These are phyloP conservation scores for Pseudogymnoascus sp. DNA, from an alignment of 2,329 filamentous ascomycete species.

Conservation along the genomic window DNA sequence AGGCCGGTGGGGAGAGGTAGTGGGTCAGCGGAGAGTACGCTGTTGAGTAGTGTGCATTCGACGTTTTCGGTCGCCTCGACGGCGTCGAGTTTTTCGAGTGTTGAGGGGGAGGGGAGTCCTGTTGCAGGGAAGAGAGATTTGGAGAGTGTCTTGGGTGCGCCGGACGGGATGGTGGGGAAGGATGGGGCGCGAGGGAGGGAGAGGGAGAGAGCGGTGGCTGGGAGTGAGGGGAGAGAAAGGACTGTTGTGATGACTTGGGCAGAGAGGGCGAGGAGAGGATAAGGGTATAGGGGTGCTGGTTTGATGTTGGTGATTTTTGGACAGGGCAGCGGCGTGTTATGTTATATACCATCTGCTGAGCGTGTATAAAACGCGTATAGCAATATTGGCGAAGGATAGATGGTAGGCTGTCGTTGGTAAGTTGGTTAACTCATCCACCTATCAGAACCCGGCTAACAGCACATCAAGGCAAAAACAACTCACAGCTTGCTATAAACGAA, in stretches of 20 bases:
- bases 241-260: not conserved
- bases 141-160: not conserved
- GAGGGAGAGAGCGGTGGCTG: not conserved
- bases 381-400: not conserved
- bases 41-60: not conserved
- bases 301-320: not conserved
- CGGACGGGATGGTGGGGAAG: not conserved
- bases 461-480: not conserved
- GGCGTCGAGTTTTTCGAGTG: not conserved
- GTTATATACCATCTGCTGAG: not conserved
- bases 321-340: not conserved
- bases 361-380: not conserved
- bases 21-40: conserved; percentile 15
- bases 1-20: conserved; percentile 12
- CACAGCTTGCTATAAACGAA: not conserved
- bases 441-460: not conserved
- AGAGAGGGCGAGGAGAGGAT: not conserved
- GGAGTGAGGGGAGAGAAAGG: not conserved
- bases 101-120: not conserved
- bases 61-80: not conserved
- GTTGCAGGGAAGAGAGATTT: not conserved
- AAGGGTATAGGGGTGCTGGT: not conserved
- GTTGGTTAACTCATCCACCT: not conserved
- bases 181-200: not conserved
- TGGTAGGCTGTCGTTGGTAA: not conserved